These are phyloP conservation scores for Trichopus zeylanicus DNA, from an alignment of 116 monocot genomes.

Conservation along the genomic window DNA sequence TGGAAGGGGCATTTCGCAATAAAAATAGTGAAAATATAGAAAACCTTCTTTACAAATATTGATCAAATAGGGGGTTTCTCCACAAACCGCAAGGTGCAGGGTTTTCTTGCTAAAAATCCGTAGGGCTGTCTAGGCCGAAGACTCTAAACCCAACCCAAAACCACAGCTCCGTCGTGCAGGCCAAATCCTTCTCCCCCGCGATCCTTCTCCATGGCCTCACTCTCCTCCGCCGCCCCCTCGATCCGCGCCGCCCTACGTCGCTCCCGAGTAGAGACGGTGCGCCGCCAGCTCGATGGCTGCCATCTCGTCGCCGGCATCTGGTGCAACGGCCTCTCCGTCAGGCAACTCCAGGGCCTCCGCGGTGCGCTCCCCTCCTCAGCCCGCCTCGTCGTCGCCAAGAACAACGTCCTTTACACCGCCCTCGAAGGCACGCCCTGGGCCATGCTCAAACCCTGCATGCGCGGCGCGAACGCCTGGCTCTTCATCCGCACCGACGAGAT, in stretches of 20 bases:
- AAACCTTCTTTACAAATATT: no score
- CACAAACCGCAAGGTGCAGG: no score
- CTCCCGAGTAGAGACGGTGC: conserved; percentile 22
- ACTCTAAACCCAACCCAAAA: no score
- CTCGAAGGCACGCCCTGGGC: conserved; percentile 51
- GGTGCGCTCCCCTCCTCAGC: conserved; percentile 33
- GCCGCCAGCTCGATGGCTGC: conserved; percentile 46
- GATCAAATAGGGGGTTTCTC: no score
- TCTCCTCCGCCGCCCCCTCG: conserved; percentile 4
- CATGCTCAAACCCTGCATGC: conserved; percentile 35
- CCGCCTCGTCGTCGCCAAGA: conserved; percentile 54
- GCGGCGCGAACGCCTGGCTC: conserved; percentile 63
- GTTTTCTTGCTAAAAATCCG: no score
- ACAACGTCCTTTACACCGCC: conserved; percentile 44
- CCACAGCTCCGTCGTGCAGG: no score
- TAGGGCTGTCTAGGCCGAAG: no score
- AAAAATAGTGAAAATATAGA: no score
- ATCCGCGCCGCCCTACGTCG: conserved; percentile 50
- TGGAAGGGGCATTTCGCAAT: no score
- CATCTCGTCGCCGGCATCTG: conserved; percentile 55
- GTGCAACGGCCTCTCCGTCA: conserved; percentile 55
- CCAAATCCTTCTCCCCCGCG: no score
- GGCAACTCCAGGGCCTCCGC: conserved; percentile 56
- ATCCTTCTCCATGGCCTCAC: background rate
- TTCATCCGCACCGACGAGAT: conserved; percentile 62